Evolutionary conservation across 1,284 basidiomycete species (phyloP), one percentile per base, ranked within the genome.

Genomic region (Boletus sp.): DNA sequence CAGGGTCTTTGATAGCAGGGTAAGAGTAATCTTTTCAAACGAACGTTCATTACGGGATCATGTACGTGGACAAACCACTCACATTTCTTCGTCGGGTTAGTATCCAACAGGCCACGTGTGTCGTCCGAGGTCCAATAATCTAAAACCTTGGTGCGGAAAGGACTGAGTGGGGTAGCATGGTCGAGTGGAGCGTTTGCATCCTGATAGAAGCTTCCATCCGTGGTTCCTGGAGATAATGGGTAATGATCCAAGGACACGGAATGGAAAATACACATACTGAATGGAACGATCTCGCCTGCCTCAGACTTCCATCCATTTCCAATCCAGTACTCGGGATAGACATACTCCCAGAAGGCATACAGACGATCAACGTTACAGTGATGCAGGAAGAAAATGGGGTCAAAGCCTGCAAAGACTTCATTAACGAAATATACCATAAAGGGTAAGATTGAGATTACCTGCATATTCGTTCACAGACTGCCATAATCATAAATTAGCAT

Each of bases 321-420:
- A 0, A 63, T 55, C 61, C 61, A 61, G 22, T 63, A 65, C 1
- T 65, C 1, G 6, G 64, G 52, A 13, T 63, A 63, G 16, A 63
- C 11, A n/a, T 66, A 61, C 37, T 63, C 64, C 63, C 64, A 66
- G 46, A 63, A 61, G 2, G 62, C 57, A 22, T 63, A 66, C 7
- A 63, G 7, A n/a, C 62, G 62, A 20, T 63, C 61, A 7, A 63
- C 51, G 24, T 66, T 64, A 36, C 64, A 61, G 12, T 64, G 63
- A 24, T 64, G 63, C 33, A 64, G 18, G 24, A 33, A 57, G 55
- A 64, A 64, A 8, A 64, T 64, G 1, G 64, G 64, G 36, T 64
- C 63, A 35, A 57, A 64, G 9, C 20, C 63, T 64, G 8, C 2
- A 24, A 35, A 3, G 1, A 18, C 18, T 42, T 27, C 24, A 33